These are phyloP conservation scores for Prunus salicina DNA, from an alignment of 306 rosid genomes.

Conservation along the genomic window DNA sequence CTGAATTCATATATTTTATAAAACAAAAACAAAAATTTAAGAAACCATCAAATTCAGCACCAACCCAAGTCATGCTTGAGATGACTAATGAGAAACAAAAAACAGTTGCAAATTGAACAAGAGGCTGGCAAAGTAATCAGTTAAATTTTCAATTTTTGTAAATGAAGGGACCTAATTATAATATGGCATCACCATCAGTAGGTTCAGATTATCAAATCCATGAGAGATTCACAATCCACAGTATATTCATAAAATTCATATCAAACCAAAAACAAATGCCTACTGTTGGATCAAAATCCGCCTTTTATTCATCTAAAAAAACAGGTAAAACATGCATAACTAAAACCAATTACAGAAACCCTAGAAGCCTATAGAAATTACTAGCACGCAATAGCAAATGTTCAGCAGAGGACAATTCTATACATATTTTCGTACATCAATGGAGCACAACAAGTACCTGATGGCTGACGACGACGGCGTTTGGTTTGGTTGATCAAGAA, in stretches of 20 bases:
- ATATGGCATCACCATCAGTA: neutral
- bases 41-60: constrained; percentile 10
- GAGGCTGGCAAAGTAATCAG: neutral
- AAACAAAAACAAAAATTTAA: neutral
- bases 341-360: no score
- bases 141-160: neutral
- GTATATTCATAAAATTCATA: neutral
- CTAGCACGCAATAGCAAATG: no score
- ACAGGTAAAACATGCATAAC: neutral
- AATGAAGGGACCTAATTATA: neutral
- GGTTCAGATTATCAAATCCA: neutral
- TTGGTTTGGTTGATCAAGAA: no score
- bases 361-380: no score
- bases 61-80: neutral
- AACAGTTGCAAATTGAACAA: neutral
- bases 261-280: neutral
- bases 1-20: neutral
- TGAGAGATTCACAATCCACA: neutral
- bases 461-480: no score
- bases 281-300: neutral
- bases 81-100: neutral
- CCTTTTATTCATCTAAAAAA: neutral
- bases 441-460: no score
- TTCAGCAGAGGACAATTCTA: no score
- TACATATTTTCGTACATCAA: no score